phyloP scores from a whole-genome alignment of 2,329 filamentous ascomycete species.

The Paracoccidioides lutzii region DNA sequence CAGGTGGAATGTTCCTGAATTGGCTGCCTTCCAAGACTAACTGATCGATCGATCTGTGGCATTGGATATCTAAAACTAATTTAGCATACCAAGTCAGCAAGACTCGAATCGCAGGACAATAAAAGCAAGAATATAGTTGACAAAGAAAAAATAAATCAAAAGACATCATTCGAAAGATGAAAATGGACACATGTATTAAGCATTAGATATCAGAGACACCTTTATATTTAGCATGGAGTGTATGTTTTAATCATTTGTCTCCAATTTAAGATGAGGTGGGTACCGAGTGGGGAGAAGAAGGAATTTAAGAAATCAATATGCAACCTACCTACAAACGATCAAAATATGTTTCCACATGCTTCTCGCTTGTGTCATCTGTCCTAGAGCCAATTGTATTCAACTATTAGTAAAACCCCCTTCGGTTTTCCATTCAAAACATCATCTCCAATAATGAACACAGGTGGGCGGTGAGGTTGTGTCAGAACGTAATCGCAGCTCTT shows the following conservation, averaged over 20 bases:
- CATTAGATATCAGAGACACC: constrained; percentile 36
- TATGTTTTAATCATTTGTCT: constrained; percentile 17
- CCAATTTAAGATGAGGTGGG: neutral
- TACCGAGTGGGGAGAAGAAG: constrained; percentile 5
- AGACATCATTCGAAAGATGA: constrained; percentile 51
- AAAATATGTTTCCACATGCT: neutral
- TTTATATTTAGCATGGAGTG: constrained; percentile 55
- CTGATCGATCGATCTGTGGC: neutral
- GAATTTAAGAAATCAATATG: constrained; percentile 7
- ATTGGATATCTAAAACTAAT: neutral
- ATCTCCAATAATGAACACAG: neutral
- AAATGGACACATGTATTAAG: constrained; percentile 47
- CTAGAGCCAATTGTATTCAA: neutral
- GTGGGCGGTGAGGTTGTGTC: neutral
- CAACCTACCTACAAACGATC: constrained; percentile 3
- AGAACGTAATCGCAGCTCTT: constrained; percentile 25
- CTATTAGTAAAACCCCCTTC: neutral
- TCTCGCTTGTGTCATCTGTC: neutral
- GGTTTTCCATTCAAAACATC: neutral
- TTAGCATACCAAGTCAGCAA: constrained; percentile 3
- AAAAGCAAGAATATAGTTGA: neutral
- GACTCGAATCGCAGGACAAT: neutral
- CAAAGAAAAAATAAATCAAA: constrained; percentile 6
- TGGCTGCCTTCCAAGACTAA: constrained; percentile 32
- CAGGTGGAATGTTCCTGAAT: constrained; percentile 35